Evolutionary conservation across 192 early-diverging fungal genomes (phyloP).

Genomic region (Backusella morwellensis): DNA sequence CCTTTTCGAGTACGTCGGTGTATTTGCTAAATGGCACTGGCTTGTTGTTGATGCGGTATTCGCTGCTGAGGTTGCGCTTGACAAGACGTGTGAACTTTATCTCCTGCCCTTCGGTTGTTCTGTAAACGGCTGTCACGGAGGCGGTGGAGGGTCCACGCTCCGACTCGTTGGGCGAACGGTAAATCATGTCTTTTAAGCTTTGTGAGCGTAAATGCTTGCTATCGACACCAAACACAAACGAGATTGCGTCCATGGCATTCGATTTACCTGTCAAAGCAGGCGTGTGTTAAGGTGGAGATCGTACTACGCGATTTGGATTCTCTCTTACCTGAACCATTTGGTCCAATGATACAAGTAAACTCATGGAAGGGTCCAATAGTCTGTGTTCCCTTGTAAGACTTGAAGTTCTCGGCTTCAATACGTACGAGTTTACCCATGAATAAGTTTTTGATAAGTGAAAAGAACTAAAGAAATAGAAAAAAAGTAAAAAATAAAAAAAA

Average conservation of each 20-base stretch:
- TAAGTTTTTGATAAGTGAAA: neutral
- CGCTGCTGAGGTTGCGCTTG: slow-evolving; percentile 65
- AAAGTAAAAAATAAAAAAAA: neutral
- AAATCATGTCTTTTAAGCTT: slow-evolving; percentile 89
- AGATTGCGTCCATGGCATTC: slow-evolving; percentile 99
- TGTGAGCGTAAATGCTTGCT: slow-evolving; percentile 88
- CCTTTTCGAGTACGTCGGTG: slow-evolving; percentile 69
- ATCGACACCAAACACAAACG: slow-evolving; percentile 96
- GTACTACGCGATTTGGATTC: neutral
- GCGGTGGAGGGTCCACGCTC: slow-evolving; percentile 49
- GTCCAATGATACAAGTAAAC: slow-evolving; percentile 95
- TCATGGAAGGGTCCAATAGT: slow-evolving; percentile 92
- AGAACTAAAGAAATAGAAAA: slow-evolving; percentile 1
- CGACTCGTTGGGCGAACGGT: slow-evolving; percentile 53
- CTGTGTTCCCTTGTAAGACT: slow-evolving; percentile 95
- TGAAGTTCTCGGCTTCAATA: slow-evolving; percentile 97
- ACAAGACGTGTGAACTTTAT: slow-evolving; percentile 75
- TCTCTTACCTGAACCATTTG: slow-evolving; percentile 86
- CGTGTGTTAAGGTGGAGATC: neutral
- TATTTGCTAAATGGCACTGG: slow-evolving; percentile 75
- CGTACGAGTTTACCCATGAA: slow-evolving; percentile 81
- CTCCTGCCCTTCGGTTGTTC: slow-evolving; percentile 58
- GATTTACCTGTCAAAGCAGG: slow-evolving; percentile 72
- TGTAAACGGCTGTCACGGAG: slow-evolving; percentile 84
- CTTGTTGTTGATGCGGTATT: slow-evolving; percentile 86